Evolutionary conservation across 106 monocot species (phyloP).

Genomic region (Apostasia shenzhenica): DNA sequence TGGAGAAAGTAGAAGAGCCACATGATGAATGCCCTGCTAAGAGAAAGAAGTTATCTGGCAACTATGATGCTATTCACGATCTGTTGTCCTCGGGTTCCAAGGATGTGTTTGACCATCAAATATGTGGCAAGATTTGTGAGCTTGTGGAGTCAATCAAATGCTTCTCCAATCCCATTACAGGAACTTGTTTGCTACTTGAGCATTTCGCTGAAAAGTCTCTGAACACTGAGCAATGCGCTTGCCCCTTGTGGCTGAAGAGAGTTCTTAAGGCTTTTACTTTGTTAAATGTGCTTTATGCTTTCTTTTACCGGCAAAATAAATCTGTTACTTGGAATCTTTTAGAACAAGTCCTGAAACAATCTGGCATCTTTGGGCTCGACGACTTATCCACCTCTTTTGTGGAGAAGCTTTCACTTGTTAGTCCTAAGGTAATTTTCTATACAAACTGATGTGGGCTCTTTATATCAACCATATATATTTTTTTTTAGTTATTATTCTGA

Average conservation of each 20-base stretch:
- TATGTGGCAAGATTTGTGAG: slow-evolving; percentile 14
- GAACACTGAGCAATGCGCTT: slow-evolving; percentile 23
- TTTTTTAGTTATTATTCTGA: neutral
- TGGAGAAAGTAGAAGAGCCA: neutral
- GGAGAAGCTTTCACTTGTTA: slow-evolving; percentile 50
- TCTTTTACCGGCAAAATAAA: slow-evolving; percentile 36
- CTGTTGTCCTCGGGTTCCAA: slow-evolving; percentile 17
- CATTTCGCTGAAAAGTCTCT: slow-evolving; percentile 9
- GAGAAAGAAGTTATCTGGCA: slow-evolving; percentile 2
- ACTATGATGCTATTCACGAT: slow-evolving; percentile 16
- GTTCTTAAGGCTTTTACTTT: slow-evolving; percentile 62
- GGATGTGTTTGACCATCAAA: slow-evolving; percentile 13
- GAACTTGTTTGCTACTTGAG: slow-evolving; percentile 38
- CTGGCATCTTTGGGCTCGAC: slow-evolving; percentile 27
- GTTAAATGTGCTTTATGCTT: slow-evolving; percentile 54
- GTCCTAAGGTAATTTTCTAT: slow-evolving; percentile 48
- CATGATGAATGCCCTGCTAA: neutral
- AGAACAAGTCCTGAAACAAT: slow-evolving; percentile 31
- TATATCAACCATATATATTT: neutral
- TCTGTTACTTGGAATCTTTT: slow-evolving; percentile 37
- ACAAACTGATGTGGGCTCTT: neutral
- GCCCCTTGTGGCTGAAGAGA: slow-evolving; percentile 72
- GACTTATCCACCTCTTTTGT: slow-evolving; percentile 38
- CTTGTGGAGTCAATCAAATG: slow-evolving; percentile 29
- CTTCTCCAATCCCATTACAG: slow-evolving; percentile 28